These are phyloP conservation scores for Tulasnella calospora DNA, from an alignment of 768 basidiomycete species.

Conservation along the genomic window DNA sequence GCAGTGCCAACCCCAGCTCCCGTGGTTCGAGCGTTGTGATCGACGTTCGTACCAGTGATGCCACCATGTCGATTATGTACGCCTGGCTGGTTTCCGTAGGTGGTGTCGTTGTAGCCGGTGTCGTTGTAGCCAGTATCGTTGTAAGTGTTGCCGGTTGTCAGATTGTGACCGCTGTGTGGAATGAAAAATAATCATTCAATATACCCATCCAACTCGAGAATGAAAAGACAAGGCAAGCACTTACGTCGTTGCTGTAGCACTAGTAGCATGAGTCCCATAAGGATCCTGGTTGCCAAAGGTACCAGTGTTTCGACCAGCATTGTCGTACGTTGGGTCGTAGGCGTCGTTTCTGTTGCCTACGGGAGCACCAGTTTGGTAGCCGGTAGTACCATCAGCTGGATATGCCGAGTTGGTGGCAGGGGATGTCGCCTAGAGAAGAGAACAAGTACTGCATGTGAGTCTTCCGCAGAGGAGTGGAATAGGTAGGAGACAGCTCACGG, in stretches of 20 bases:
- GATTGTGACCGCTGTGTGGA: background rate
- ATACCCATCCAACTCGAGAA: too few relatives aligned
- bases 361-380: background rate
- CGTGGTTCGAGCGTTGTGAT: background rate
- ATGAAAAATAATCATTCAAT: background rate
- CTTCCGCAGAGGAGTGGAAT: background rate
- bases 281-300: background rate
- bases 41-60: background rate
- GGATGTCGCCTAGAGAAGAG: background rate
- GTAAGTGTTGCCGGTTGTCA: too few relatives aligned
- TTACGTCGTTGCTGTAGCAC: background rate
- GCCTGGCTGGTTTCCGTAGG: background rate
- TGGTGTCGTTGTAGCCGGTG: background rate
- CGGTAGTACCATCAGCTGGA: background rate
- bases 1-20: background rate
- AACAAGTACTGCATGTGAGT: background rate
- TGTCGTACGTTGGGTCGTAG: slow-evolving; percentile 17
- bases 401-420: background rate
- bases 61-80: background rate
- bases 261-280: background rate
- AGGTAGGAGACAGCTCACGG: background rate
- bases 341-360: background rate
- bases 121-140: background rate
- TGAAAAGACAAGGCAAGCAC: background rate
- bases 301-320: background rate